A percentile compares a stretch with the other conserved stretches of the same genome.
Conservation (phyloP, 805 yeast species). For the Candida incommunis region DNA sequence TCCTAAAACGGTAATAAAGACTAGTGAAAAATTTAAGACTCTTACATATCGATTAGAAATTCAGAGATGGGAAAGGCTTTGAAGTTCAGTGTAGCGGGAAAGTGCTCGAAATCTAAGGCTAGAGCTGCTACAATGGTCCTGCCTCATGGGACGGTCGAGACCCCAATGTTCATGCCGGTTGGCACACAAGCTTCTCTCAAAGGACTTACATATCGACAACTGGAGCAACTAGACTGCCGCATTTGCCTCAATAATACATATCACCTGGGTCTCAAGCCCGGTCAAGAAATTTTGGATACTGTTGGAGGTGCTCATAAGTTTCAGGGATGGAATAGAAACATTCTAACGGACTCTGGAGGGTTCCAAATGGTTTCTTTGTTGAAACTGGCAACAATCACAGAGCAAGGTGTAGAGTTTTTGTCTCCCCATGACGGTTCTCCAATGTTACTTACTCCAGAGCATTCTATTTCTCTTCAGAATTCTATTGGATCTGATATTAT, state of each 20-base stretch:
- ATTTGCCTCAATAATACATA: slow-evolving; percentile 31
- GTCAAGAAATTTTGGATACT: slow-evolving; percentile 26
- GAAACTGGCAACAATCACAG: slow-evolving; percentile 31
- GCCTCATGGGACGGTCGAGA: slow-evolving; percentile 29
- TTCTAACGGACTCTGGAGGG: slow-evolving; percentile 31
- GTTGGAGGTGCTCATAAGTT: slow-evolving; percentile 31
- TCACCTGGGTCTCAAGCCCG: slow-evolving; percentile 30
- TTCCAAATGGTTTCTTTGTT: slow-evolving; percentile 32
- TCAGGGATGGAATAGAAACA: slow-evolving; percentile 29
- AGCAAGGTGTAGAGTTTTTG: slow-evolving; percentile 30
- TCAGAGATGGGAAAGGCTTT: slow-evolving; percentile 15
- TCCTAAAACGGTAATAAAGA: too few relatives aligned
- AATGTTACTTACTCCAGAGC: slow-evolving; percentile 33
- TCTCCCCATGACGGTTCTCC: slow-evolving; percentile 33
- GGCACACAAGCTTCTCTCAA: slow-evolving; percentile 33
- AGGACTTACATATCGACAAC: slow-evolving; percentile 30
- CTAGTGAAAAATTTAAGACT: too few relatives aligned
- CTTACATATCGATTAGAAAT: too few relatives aligned
- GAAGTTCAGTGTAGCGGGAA: slow-evolving; percentile 26
- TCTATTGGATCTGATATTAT: slow-evolving; percentile 32
- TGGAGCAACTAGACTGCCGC: slow-evolving; percentile 25
- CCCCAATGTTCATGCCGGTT: slow-evolving; percentile 35
- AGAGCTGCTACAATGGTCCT: slow-evolving; percentile 27
- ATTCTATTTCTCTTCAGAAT: slow-evolving; percentile 30
- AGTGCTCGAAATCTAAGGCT: slow-evolving; percentile 28